Conservation (phyloP, 495 filamentous ascomycete genomes). For the Penicillium parvum region DNA sequence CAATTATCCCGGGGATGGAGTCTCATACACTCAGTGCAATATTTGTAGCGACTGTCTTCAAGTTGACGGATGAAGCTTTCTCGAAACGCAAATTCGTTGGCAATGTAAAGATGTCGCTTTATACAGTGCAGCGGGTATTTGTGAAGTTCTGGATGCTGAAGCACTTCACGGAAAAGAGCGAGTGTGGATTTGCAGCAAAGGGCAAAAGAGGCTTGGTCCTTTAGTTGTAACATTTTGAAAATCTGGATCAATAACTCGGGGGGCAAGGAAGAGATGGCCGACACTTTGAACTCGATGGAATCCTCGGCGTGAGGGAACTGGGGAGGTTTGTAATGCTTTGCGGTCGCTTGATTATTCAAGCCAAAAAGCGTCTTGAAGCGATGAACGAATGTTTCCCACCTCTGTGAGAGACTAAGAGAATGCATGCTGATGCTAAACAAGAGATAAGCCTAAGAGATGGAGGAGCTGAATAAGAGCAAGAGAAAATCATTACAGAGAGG, state of each 20-base stretch:
- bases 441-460: too few species aligned
- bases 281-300: too few species aligned
- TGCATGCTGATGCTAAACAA: too few species aligned
- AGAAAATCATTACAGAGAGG: too few species aligned
- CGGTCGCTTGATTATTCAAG: too few species aligned
- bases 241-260: background rate
- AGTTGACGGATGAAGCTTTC: background rate
- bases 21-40: background rate
- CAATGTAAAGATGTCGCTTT: too few species aligned
- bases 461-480: too few species aligned
- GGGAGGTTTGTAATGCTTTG: background rate
- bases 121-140: background rate
- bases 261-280: background rate
- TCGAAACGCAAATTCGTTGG: too few species aligned
- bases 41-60: background rate
- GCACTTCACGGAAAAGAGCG: background rate
- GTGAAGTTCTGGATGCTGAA: background rate
- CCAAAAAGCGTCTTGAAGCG: too few species aligned
- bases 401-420: too few species aligned
- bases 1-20: background rate
- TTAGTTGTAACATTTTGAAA: background rate
- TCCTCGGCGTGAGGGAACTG: background rate
- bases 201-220: background rate
- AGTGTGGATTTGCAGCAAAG: background rate
- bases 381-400: too few species aligned